Evolutionary conservation across 1,139 yeast genomes (phyloP).

Genomic region (Suhomyces terraborum): DNA sequence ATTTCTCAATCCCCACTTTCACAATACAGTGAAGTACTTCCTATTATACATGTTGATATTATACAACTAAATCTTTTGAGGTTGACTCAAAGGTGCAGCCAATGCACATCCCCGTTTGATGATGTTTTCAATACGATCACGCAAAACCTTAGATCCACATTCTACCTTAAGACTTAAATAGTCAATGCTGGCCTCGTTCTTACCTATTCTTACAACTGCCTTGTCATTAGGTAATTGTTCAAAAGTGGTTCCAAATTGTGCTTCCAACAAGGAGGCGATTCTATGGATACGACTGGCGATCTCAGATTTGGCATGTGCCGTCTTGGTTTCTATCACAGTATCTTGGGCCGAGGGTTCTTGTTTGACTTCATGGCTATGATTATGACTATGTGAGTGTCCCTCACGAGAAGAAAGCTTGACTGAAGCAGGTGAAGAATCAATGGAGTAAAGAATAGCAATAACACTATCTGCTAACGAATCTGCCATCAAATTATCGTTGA

Average conservation of each 20-base stretch:
- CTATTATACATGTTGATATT: neutral
- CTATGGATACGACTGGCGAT: conserved; percentile 60
- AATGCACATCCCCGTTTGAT: conserved; percentile 74
- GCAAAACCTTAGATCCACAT: conserved; percentile 76
- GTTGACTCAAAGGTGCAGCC: conserved; percentile 71
- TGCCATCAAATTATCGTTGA: conserved; percentile 76
- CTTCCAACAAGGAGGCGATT: conserved; percentile 63
- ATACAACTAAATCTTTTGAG: conserved; percentile 21
- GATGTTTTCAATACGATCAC: conserved; percentile 81
- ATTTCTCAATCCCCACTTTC: no score
- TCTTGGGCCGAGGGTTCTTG: conserved; percentile 11
- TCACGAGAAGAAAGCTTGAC: conserved; percentile 75
- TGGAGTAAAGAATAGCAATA: conserved; percentile 83
- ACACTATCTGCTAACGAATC: conserved; percentile 96
- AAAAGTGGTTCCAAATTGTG: conserved; percentile 88
- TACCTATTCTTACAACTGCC: conserved; percentile 69
- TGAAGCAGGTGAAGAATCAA: conserved; percentile 93
- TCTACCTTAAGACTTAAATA: conserved; percentile 65
- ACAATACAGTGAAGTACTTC: neutral
- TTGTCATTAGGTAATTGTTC: conserved; percentile 39
- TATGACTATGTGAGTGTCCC: conserved; percentile 45
- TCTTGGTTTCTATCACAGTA: conserved; percentile 21
- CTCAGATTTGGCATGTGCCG: conserved; percentile 38
- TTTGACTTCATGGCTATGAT: conserved; percentile 11
- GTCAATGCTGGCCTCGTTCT: conserved; percentile 68